Evolutionary conservation across 306 rosid genomes (phyloP), one percentile per base, ranked within the genome.

Genomic region (Citrullus mucosospermus): DNA sequence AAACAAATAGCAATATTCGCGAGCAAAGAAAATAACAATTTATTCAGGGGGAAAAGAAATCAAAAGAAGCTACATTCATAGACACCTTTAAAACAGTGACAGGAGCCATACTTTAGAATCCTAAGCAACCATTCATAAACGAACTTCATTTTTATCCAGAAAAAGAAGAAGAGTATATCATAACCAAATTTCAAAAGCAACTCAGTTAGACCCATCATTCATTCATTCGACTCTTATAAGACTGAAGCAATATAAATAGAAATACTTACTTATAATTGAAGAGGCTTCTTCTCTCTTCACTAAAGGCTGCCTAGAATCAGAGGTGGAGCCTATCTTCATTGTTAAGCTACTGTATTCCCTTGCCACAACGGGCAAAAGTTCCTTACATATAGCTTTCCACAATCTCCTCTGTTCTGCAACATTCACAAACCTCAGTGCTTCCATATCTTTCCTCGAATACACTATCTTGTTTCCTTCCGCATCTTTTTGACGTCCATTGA

Each of bases 381-480:
- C 84, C 6, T 66, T 44, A 83, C 86, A 85, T 9, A 92, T 82
- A 4, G 70, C 77, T 53, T 88, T 86, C 98, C 98, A 94, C 77
- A 82, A 63, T 9, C 77, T 70, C 78, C 81, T 84, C 79, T 92
- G 98, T 60, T 84, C 88, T 2, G 48, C 82, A 15, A 85, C 55
- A 39, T 88, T 85, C 36, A 83, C 80, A 63, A 87, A 90, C 80
- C 95, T 85, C 84, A 94, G 48, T 73, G 91, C 86, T 86, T 88
- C 92, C 91, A 92, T 76, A 28, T 79, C 90, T 79, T 76, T 83
- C 66, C 91, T 89, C 6, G 96, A 81, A 84, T 92, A 94, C 28
- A 17, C 55, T 25, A 69, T 79, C 88, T 71, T 83, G 75, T 59
- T 62, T 74, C 85, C 81, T 39, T 78, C 81, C 20, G 50, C 82